Evolutionary conservation across 129 eudicot genomes (phyloP).

Genomic region (Gnaphalium uliginosum): DNA sequence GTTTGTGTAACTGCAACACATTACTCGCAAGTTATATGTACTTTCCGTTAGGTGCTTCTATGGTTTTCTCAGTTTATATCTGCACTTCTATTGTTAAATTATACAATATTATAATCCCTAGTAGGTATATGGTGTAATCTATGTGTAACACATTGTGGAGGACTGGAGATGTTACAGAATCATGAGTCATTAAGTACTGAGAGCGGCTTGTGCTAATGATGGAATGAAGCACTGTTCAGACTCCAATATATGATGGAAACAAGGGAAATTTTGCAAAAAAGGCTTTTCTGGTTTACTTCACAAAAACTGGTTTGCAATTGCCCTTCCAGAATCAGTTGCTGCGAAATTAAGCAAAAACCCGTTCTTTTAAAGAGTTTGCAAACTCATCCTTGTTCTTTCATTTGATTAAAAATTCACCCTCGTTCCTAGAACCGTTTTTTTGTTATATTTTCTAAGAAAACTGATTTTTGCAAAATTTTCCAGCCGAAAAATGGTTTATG

Average conservation of each 20-base stretch:
- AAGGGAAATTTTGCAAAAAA: too few species aligned
- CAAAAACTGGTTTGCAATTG: too few species aligned
- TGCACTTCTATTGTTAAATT: not conserved
- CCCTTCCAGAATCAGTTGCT: too few species aligned
- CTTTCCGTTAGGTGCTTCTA: constrained; percentile 8
- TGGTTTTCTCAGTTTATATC: constrained; percentile 11
- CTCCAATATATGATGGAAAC: not conserved
- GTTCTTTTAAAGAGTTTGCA: too few species aligned
- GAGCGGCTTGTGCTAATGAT: not conserved
- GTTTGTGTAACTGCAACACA: constrained; percentile 11
- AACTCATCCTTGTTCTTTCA: too few species aligned
- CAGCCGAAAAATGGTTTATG: too few species aligned
- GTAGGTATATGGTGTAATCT: constrained; percentile 18
- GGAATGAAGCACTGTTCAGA: not conserved
- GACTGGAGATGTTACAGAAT: not conserved
- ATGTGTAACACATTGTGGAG: not conserved
- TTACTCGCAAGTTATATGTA: constrained; percentile 5
- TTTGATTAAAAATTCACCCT: too few species aligned
- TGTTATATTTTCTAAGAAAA: too few species aligned
- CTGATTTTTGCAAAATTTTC: too few species aligned
- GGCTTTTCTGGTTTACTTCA: too few species aligned
- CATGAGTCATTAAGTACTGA: not conserved
- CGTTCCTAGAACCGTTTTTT: too few species aligned
- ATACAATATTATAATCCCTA: constrained; percentile 4
- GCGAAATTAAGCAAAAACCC: too few species aligned